Conservation (phyloP, 257 asterid species). For the Schizonepeta tenuifolia region DNA sequence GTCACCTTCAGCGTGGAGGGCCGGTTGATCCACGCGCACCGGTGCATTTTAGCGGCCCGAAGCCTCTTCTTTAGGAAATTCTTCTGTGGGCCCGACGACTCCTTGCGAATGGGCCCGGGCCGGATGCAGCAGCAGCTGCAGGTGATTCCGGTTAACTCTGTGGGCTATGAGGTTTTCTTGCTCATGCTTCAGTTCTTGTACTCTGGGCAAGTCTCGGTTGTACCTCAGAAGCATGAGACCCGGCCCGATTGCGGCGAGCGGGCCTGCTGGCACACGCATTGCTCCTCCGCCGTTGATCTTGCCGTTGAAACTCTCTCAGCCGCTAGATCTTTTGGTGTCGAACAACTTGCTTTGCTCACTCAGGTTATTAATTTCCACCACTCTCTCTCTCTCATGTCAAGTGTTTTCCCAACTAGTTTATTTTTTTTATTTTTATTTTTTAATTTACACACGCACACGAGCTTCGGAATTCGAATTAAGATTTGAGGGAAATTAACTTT, state of each 20-base stretch:
- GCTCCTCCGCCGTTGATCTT: constrained; percentile 94
- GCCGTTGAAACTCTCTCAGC: constrained; percentile 80
- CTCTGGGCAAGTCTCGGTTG: constrained; percentile 82
- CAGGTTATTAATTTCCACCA: constrained; percentile 46
- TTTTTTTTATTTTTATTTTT: too few relatives aligned
- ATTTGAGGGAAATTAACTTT: not conserved
- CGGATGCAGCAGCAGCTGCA: not conserved
- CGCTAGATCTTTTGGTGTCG: constrained; percentile 94
- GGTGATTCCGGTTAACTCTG: constrained; percentile 83
- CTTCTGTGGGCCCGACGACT: constrained; percentile 79
- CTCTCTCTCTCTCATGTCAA: not conserved
- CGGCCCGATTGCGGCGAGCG: constrained; percentile 86
- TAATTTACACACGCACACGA: too few relatives aligned
- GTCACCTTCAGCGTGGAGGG: constrained; percentile 95
- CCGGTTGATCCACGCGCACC: constrained; percentile 82
- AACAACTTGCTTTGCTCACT: constrained; percentile 82
- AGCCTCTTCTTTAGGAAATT: constrained; percentile 83
- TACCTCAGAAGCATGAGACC: constrained; percentile 86
- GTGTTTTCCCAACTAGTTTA: not conserved
- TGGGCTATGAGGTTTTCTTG: constrained; percentile 83
- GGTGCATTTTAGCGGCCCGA: constrained; percentile 86
- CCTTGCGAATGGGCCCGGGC: constrained; percentile 40
- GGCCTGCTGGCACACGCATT: constrained; percentile 90
- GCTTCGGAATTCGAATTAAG: constrained; percentile 28
- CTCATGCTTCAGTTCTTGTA: constrained; percentile 84